Conservation (phyloP, 441 rosid genomes). For the Capsella rubella region DNA sequence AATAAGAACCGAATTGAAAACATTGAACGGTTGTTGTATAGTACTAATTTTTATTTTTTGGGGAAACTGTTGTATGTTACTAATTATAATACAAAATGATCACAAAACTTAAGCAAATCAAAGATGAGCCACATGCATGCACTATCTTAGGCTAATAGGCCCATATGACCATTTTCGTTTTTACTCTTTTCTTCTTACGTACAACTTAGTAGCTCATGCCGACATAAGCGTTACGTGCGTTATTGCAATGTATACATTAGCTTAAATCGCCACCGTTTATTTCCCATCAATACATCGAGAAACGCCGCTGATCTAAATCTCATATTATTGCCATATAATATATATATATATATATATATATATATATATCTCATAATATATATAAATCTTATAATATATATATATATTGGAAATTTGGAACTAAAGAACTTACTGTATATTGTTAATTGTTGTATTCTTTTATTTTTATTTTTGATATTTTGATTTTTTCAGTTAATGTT, state of each 20-base stretch:
- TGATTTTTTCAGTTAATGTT: not conserved
- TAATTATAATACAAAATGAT: not conserved
- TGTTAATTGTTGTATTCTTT: too few species aligned
- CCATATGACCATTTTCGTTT: conserved; percentile 17
- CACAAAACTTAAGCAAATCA: conserved; percentile 18
- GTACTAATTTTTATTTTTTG: too few species aligned
- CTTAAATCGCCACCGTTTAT: conserved; percentile 13
- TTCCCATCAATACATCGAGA: not conserved
- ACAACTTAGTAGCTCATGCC: conserved; percentile 19
- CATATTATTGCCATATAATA: not conserved
- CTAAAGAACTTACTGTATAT: too few species aligned
- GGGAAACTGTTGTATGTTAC: too few species aligned
- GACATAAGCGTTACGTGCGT: conserved; percentile 36
- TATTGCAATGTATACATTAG: not conserved
- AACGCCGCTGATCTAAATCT: conserved; percentile 33
- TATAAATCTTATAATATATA: too few species aligned
- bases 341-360: too few species aligned
- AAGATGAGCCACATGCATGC: conserved; percentile 30
- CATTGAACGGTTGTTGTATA: too few species aligned
- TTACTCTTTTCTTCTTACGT: not conserved
- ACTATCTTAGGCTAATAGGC: conserved; percentile 12
- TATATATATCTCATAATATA: too few species aligned
- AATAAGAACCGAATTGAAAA: too few species aligned
- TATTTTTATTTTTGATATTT: too few species aligned
- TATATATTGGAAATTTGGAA: too few species aligned